Base-by-base conservation (phyloP, 768 basidiomycete genomes). In the Neoboletus magnificus region DNA sequence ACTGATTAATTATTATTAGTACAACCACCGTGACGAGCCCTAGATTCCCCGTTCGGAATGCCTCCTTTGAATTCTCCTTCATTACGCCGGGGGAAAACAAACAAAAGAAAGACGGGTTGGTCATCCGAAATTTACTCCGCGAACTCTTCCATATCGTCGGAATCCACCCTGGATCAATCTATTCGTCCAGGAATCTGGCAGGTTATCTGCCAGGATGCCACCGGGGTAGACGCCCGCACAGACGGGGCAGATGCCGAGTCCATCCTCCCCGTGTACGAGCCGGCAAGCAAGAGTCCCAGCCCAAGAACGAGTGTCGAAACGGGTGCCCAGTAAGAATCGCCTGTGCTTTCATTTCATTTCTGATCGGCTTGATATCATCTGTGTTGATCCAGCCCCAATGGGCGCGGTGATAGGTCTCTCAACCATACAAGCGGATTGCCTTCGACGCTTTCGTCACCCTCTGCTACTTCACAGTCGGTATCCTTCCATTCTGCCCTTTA, bases 211-310 rank as follows among this genome's bases (percentile, higher is more conserved):
- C 65, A 61, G 49, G 62, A 71, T 47, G 42, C 36, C 22, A 18
- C 54, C 25, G 27, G 20, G 16, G 29, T 29, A 29, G 40, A 29
- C 47, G 30, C 54, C 7, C 10, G 25, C 30, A 18, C 18, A 1
- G 48, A 22, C 11, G 4, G 44, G 10, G 54, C 36, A 12, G 62
- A 60, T 23, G 48, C 57, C 32, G 61, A 69, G 8, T 36, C 59
- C 13, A 36, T 53, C 36, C 67, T 61, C 18, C 69, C 68, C 32
- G 48, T 59, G 4, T 71, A 70, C 18, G 62, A 67, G 41, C 52
- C 56, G 7, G 18, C 45, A 15, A 37, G 22, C n/a, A 50, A 33
- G n/a, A 18, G 11, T n/a, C 20, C 15, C 33, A 54, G 39, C 10
- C 20, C 5, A 16, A 56, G 52, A 6, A 22, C 46, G 16, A 42